phyloP scores from a whole-genome alignment of 495 filamentous ascomycete species.

The Arthonia radiata region DNA sequence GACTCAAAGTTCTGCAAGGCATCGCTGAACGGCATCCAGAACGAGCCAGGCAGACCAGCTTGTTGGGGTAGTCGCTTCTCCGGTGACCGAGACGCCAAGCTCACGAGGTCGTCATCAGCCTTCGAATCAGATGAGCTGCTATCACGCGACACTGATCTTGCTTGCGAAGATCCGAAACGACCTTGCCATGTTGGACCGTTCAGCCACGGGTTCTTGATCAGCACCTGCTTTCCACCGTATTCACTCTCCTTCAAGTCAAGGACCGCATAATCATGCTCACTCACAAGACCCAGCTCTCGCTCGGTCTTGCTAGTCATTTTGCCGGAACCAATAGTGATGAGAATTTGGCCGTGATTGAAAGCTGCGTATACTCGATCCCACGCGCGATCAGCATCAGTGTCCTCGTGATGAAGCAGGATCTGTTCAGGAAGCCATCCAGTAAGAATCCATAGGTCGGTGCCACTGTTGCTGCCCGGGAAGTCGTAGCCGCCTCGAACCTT shows the following conservation, averaged over 20 bases:
- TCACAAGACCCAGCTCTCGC: constrained; percentile 51
- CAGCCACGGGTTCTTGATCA: constrained; percentile 93
- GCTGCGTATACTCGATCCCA: constrained; percentile 58
- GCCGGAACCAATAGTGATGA: constrained; percentile 79
- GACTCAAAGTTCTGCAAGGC: constrained; percentile 80
- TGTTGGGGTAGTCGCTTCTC: constrained; percentile 7
- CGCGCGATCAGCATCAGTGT: constrained; percentile 42
- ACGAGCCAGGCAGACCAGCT: constrained; percentile 34
- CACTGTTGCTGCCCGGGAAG: constrained; percentile 95
- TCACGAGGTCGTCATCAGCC: constrained; percentile 3
- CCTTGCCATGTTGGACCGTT: constrained; percentile 48
- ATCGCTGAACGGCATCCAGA: constrained; percentile 77
- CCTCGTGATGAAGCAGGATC: constrained; percentile 61
- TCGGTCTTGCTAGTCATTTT: constrained; percentile 49
- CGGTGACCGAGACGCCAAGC: constrained; percentile 5
- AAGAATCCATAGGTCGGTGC: constrained; percentile 71
- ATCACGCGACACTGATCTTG: constrained; percentile 1
- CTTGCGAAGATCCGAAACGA: constrained; percentile 6
- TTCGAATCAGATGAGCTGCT: neutral
- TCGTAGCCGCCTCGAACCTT: constrained; percentile 93
- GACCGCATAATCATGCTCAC: constrained; percentile 86
- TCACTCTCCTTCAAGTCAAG: constrained; percentile 47
- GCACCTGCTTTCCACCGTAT: constrained; percentile 35
- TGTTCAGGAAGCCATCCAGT: constrained; percentile 97
- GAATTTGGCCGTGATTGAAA: constrained; percentile 55